These are phyloP conservation scores for Neopestalotiopsis rosae DNA, from an alignment of 2,329 filamentous ascomycete genomes.

Conservation along the genomic window DNA sequence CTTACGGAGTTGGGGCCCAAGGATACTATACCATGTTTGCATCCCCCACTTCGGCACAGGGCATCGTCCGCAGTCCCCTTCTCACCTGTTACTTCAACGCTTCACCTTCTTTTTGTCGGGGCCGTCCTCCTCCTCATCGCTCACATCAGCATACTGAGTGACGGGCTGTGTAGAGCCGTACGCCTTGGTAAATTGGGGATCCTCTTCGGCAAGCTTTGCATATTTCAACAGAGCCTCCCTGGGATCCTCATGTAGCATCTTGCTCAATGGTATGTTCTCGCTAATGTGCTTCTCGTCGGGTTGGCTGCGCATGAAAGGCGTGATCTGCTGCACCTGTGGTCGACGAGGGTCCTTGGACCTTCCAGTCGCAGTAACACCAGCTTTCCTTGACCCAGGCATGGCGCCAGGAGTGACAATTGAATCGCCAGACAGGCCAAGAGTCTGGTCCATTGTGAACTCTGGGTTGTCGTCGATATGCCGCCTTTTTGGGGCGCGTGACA, in stretches of 20 bases:
- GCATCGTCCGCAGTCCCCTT: conserved; percentile 1
- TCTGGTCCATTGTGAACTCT: conserved; percentile 82
- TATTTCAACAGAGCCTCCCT: conserved; percentile 94
- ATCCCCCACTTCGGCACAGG: conserved; percentile 1
- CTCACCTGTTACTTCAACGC: conserved; percentile 43
- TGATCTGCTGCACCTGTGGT: conserved; percentile 83
- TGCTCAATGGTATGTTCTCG: conserved; percentile 85
- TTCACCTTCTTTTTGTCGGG: conserved; percentile 70
- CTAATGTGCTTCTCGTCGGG: conserved; percentile 90
- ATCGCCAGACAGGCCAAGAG: conserved; percentile 82
- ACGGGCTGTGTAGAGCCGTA: conserved; percentile 93
- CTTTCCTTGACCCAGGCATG: conserved; percentile 57
- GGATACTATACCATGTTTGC: neutral
- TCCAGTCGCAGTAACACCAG: conserved; percentile 80
- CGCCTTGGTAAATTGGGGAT: conserved; percentile 92
- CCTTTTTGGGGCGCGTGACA: conserved; percentile 92
- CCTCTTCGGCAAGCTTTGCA: conserved; percentile 88
- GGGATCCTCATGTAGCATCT: conserved; percentile 95
- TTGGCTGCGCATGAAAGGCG: conserved; percentile 88
- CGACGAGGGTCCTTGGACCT: conserved; percentile 78
- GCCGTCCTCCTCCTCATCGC: conserved; percentile 79
- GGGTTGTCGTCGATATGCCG: conserved; percentile 95
- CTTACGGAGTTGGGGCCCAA: conserved; percentile 1
- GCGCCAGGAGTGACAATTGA: conserved; percentile 75
- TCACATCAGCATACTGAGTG: conserved; percentile 87